Conservation (phyloP, 192 early-diverging fungal genomes). For the Coemansia sp. region DNA sequence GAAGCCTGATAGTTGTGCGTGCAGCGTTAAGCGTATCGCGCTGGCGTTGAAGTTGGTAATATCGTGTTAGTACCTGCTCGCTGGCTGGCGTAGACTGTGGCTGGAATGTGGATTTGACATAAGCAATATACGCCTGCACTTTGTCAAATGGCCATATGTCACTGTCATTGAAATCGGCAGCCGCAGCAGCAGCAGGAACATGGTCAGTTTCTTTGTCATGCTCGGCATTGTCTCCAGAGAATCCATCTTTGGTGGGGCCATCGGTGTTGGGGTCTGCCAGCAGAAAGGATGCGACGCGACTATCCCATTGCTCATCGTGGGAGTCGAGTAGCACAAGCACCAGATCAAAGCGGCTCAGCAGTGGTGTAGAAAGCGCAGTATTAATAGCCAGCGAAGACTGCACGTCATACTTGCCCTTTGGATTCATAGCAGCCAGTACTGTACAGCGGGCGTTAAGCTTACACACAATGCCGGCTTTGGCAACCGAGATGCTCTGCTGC, state of each 20-base stretch:
- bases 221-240: too few species aligned
- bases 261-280: constrained; percentile 9
- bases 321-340: constrained; percentile 69
- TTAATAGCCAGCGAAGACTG: constrained; percentile 63
- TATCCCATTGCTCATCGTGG: constrained; percentile 66
- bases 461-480: constrained; percentile 79
- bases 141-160: constrained; percentile 60
- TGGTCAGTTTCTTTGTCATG: neutral
- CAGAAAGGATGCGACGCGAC: constrained; percentile 57
- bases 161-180: neutral
- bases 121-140: constrained; percentile 68
- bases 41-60: constrained; percentile 72
- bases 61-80: constrained; percentile 62
- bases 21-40: constrained; percentile 65
- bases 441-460: constrained; percentile 76
- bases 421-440: constrained; percentile 79
- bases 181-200: neutral
- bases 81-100: constrained; percentile 62
- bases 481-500: constrained; percentile 78
- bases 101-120: constrained; percentile 56
- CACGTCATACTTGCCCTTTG: constrained; percentile 70
- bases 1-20: constrained; percentile 67
- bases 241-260: neutral
- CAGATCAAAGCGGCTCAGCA: constrained; percentile 75
- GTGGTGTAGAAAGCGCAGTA: constrained; percentile 62